Evolutionary conservation across 495 filamentous ascomycete genomes (phyloP).

Genomic region (Penicillium verhagenii): DNA sequence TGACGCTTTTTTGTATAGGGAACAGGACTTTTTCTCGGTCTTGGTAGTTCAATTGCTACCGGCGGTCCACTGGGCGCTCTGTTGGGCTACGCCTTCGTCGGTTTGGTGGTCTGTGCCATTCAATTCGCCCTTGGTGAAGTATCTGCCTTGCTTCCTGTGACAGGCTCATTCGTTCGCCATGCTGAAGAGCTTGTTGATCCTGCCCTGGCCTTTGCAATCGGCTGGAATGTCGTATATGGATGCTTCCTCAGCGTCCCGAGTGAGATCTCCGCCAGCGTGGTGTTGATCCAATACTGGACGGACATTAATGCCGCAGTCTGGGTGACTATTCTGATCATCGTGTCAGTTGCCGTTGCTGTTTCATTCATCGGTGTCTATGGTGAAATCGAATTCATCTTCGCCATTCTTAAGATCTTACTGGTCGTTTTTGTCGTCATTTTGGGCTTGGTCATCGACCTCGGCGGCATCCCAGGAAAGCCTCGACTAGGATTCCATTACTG

Average conservation of each 20-base stretch:
- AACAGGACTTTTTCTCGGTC: constrained; percentile 63
- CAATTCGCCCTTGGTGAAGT: constrained; percentile 45
- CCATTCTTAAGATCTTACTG: constrained; percentile 47
- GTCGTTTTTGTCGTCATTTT: constrained; percentile 53
- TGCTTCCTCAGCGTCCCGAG: constrained; percentile 62
- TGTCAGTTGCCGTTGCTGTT: constrained; percentile 53
- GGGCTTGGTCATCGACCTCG: constrained; percentile 44
- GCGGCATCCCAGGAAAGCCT: constrained; percentile 34
- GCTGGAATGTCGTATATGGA: constrained; percentile 53
- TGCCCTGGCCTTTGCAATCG: constrained; percentile 60
- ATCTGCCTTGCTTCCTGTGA: constrained; percentile 41
- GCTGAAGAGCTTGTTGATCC: constrained; percentile 49
- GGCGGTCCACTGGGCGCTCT: constrained; percentile 62
- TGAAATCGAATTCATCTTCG: constrained; percentile 44
- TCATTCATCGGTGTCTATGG: constrained; percentile 50
- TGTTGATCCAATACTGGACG: constrained; percentile 61
- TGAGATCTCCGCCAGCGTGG: constrained; percentile 61
- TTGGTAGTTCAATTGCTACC: constrained; percentile 54
- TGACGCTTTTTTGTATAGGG: constrained; percentile 29
- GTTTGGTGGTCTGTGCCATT: constrained; percentile 39
- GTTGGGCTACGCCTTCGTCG: constrained; percentile 46
- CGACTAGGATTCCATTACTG: constrained; percentile 49
- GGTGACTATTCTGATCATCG: constrained; percentile 54
- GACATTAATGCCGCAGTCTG: constrained; percentile 51
- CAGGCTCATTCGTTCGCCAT: constrained; percentile 54